Base-by-base conservation (phyloP, 1,139 yeast species). In the Kodamaea sp. region DNA sequence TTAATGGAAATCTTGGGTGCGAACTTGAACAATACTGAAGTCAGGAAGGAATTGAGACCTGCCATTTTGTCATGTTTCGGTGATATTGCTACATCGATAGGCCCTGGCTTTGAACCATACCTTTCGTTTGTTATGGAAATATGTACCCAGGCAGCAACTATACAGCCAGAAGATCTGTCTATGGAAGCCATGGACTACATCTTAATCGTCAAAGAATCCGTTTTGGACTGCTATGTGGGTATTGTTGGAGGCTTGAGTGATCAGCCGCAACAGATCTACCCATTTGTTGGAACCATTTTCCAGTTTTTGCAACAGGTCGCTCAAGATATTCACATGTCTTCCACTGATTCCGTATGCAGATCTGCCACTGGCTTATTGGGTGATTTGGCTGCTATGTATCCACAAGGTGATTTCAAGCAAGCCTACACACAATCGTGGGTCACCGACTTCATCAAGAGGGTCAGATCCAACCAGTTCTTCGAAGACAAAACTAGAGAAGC, bases 1-100 rank as follows among this genome's bases (percentile, higher is more conserved):
- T 77, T 90, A 51, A 89, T 92, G 96, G 76, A 76, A 35, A 81
- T 84, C 29, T 73, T 92, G 54, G 90, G 96, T 36, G 71, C 76
- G 33, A 78, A 81, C 49, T 73, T 92, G 44, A 78, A 83, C 39
- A 76, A 76, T 48, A 70, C 76, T 24, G 76, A 75, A 36, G 82
- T 86, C 20, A 83, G 83, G 54, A 77, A 85, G 44, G 95, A 88
- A 44, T 71, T 90, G 46, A 83, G 87, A 59, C 96, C 97, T 10
- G 76, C 88, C 13, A 87, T 90, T 22, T 69, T 94, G 47, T 87
- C 97, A n/a, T 89, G 96, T 53, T 87, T 92, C 59, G 98, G 98
- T 44, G 98, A 92, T 60, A 76, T 94, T 53, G 97, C 98, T 2
- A 77, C 96, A 2, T 80, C 94, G 8, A 80, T 90, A 46, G 97